Base-by-base conservation (phyloP, 2,329 filamentous ascomycete genomes). In the Fusarium robinianum region DNA sequence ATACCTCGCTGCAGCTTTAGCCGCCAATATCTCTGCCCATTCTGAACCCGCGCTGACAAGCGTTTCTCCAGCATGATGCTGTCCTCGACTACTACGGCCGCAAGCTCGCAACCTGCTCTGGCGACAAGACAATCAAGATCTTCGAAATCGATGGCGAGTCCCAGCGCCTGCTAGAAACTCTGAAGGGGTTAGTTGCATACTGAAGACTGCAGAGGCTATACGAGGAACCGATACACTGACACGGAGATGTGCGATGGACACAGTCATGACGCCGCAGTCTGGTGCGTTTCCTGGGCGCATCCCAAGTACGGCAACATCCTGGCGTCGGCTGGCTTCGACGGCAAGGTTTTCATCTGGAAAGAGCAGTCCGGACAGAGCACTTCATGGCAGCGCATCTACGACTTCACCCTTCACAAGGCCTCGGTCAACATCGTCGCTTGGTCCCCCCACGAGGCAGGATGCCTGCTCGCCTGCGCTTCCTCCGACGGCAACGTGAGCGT, bases 221-320 rank as follows among this genome's bases (percentile, higher is more conserved):
- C 6, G 30, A 33, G 23, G 9, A 22, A 3, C 9, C n/a, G n/a
- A 17, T 35, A 29, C 32, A 48, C 58, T 58, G 51, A 62, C 50
- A 11, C 8, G 27, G 26, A 36, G 27, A 15, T n/a, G n/a, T n/a
- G 19, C 27, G 40, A 36, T 17, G 16, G n/a, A n/a, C n/a, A 48
- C 62, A 95, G 92, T 57, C 94, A 99, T 67, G 94, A 99, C 71
- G 92, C 92, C 53, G 90, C 94, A 23, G 92, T 99, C 46, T 99
- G 94, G 94, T 95, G 89, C 68, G 89, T 97, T 46, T 87, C 91
- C 61, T 99, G 94, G 94, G 91, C 92, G 34, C 94, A 99, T 67
- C 94, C 94, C 53, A 97, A 99, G 69, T 97, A 95, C 71, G 94
- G 94, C 74, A 96, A 92, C 69, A 96, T 99, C 66, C 85, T 99